Evolutionary conservation across 345 rosid species (phyloP), one percentile per base, ranked within the genome.

Genomic region (Brassica rapa): DNA sequence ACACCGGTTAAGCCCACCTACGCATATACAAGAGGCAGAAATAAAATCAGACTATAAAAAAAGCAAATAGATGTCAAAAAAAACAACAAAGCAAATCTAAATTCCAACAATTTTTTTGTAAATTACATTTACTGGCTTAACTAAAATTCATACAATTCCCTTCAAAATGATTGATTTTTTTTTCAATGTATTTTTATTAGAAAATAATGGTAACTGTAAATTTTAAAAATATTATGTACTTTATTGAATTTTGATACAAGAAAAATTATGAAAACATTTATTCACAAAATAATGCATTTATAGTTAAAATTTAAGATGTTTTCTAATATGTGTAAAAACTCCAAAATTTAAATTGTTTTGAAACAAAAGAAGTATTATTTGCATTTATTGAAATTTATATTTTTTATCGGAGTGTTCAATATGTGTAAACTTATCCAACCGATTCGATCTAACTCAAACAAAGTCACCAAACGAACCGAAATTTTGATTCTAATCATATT

Each of bases 1-100:
- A 86, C 78, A 51, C 90, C 93, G n/a, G 86, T 86, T 86, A 64
- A 16, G n/a, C 68, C 68, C 2, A 64, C 68, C 68, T 64, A 16
- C 27, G 1, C 49, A 64, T 64, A 16, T 64, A 6, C 9, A 35
- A 64, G 27, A 51, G 6, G 30, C 5, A 35, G 3, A 56, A 56
- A 21, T 56, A 21, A 56, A 21, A 21, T 55, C 60, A 6, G 10
- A 53, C 8, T 39, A 6, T 21, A 57, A 57, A 57, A 25, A 57
- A 57, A 16, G 23, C 2, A 19, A 19, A 19, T 8, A 53, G 32
- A 3, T 30, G 32, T 5, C 32, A 30, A 30, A 30, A 30, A 30
- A 30, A 30, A 30, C 4, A 4, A 30, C 32, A 53, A 16, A 53
- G 8, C 29, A 57, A 23, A 57, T 57, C 14, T 6, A 57, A 57